Evolutionary conservation across 441 rosid species (phyloP).

Genomic region (Adansonia gregorii): DNA sequence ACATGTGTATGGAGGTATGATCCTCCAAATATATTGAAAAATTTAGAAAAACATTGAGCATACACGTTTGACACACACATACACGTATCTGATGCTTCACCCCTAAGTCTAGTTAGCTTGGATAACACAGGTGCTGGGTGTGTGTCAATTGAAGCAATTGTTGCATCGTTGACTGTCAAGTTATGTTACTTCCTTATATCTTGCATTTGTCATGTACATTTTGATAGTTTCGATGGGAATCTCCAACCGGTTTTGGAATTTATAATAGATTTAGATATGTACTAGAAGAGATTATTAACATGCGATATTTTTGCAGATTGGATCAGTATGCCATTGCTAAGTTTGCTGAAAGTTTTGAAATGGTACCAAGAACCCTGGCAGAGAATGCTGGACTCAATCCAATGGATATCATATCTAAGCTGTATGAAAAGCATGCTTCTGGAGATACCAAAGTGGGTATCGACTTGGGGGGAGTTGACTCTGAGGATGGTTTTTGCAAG

Average conservation of each 20-base stretch:
- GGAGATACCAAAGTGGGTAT: constrained; percentile 90
- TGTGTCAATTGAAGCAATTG: neutral
- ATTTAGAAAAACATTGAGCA: no score
- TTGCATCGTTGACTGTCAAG: neutral
- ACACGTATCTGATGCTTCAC: no score
- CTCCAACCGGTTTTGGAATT: neutral
- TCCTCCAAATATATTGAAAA: no score
- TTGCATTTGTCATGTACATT: neutral
- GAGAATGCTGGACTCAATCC: constrained; percentile 99
- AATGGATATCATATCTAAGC: constrained; percentile 90
- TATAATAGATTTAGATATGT: neutral
- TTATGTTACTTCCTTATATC: neutral
- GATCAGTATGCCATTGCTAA: constrained; percentile 97
- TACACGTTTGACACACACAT: no score
- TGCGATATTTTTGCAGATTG: constrained; percentile 57
- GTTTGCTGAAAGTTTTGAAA: constrained; percentile 98
- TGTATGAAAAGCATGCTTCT: constrained; percentile 90
- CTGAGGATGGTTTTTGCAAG: constrained; percentile 82
- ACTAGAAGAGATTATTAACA: neutral
- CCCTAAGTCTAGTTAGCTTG: no score
- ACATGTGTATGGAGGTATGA: no score
- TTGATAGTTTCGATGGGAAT: neutral
- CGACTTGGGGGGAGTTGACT: constrained; percentile 80
- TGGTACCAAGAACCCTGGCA: constrained; percentile 89
- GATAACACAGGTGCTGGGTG: neutral